phyloP scores from a whole-genome alignment of 2,329 filamentous ascomycete genomes.

The Knoxdaviesia proteae region DNA sequence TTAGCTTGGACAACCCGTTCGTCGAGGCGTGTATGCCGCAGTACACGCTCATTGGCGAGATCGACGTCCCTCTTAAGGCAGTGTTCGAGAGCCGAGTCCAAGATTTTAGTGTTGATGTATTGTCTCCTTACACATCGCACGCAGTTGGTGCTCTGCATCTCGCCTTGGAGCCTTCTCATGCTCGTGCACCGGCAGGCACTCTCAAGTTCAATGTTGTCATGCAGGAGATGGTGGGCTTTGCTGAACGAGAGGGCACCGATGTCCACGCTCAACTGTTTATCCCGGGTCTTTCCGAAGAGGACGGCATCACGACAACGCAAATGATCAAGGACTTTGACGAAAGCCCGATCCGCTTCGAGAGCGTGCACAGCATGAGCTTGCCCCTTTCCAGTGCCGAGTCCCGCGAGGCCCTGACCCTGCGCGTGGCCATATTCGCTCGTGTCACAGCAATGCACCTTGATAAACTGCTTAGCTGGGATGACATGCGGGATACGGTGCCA shows the following conservation, averaged over 20 bases:
- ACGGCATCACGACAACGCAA: constrained; percentile 82
- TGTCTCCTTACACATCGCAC: constrained; percentile 80
- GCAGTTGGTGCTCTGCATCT: constrained; percentile 80
- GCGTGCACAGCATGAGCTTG: constrained; percentile 94
- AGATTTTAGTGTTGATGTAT: constrained; percentile 77
- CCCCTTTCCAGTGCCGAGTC: constrained; percentile 48
- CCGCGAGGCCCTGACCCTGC: constrained; percentile 44
- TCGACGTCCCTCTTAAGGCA: constrained; percentile 74
- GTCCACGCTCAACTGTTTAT: constrained; percentile 96
- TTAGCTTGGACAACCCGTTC: constrained; percentile 84
- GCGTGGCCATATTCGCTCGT: constrained; percentile 79
- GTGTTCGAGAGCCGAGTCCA: constrained; percentile 91
- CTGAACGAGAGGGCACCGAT: constrained; percentile 84
- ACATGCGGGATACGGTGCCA: constrained; percentile 67
- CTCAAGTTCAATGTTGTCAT: constrained; percentile 98
- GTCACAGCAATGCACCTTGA: constrained; percentile 89
- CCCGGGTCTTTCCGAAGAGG: constrained; percentile 71
- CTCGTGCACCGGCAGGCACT: constrained; percentile 75
- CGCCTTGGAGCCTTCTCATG: constrained; percentile 81
- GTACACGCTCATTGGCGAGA: constrained; percentile 82
- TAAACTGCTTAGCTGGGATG: constrained; percentile 94
- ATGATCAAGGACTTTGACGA: constrained; percentile 92
- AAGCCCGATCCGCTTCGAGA: constrained; percentile 79
- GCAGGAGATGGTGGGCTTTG: constrained; percentile 86
- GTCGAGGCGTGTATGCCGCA: constrained; percentile 77